These are phyloP conservation scores for Persicaria tinctoria DNA, from an alignment of 148 eudicot genomes.

Conservation along the genomic window DNA sequence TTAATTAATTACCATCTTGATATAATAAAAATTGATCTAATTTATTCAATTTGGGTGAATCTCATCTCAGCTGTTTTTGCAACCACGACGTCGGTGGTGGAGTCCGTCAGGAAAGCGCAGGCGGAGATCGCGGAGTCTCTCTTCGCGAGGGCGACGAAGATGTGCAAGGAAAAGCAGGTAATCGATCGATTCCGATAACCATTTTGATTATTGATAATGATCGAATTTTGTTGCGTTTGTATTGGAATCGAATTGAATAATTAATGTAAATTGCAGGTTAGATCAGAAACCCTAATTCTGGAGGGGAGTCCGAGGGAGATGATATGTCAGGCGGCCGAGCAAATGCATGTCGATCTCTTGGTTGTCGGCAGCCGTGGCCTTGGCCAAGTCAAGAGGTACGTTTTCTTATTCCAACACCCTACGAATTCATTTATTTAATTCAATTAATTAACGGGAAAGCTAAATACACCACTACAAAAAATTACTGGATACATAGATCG, in stretches of 20 bases:
- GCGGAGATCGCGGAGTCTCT: constrained; percentile 36
- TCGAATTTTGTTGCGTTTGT: not conserved
- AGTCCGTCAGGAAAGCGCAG: constrained; percentile 50
- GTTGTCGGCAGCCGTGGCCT: constrained; percentile 80
- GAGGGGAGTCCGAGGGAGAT: constrained; percentile 59
- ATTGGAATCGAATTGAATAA: not conserved
- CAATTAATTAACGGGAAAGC: too few relatives aligned
- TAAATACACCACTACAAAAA: too few relatives aligned
- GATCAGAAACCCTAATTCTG: constrained; percentile 27
- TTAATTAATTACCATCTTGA: not conserved
- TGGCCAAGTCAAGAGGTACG: constrained; percentile 52
- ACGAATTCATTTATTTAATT: too few relatives aligned
- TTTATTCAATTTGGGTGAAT: too few relatives aligned
- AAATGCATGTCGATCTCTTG: constrained; percentile 55
- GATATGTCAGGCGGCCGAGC: constrained; percentile 50
- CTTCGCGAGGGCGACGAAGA: constrained; percentile 41
- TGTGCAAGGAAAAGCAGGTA: constrained; percentile 35
- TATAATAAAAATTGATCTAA: not conserved
- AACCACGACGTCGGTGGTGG: constrained; percentile 22
- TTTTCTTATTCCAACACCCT: too few relatives aligned
- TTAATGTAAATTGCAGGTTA: constrained; percentile 14
- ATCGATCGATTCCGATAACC: not conserved
- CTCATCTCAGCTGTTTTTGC: constrained; percentile 1
- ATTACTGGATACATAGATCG: too few relatives aligned
- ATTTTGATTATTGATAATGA: not conserved